Base-by-base conservation (phyloP, 1,139 yeast species). In the Suhomyces bolitotheri region DNA sequence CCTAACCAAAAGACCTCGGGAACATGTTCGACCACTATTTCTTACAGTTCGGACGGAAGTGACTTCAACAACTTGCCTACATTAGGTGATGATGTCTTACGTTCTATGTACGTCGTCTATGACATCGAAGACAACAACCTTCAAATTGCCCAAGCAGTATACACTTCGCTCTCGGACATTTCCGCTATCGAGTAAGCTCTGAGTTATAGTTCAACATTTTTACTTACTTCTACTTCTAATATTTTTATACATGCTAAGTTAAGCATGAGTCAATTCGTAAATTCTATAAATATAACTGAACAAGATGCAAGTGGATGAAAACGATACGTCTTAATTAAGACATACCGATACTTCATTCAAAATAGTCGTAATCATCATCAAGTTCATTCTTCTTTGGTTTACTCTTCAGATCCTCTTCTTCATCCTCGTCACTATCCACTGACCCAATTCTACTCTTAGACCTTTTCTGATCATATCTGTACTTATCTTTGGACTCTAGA, bases 401-500 rank as follows among this genome's bases (percentile, higher is more conserved):
- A 6, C 15, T 7, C 16, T 21, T 21, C 6, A 16, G 17, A 27
- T 20, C 23, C 5, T n/a, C 31, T 7, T 21, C 25, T 4, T 33
- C 38, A 4, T 25, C 33, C 9, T 39, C 42, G n/a, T 35, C 39
- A 15, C 31, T 29, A 7, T 38, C 43, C 15, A 19, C 24, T 6
- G 25, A 26, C 6, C 30, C 33, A 7, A 23, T 36, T 19, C 24
- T 22, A 5, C 22, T 25, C 7, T 24, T 27, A 4, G 21, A n/a
- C 9, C 17, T 22, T 10, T 26, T 29, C 11, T 16, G 25, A 13
- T 37, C 38, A 16, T 37, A 37, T 10, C 41, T 17, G 19, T 56
- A 56, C 41, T 55, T 56, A 24, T 68, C 75, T 31, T 51, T 54
- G 11, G 68, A 63, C 41, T 71, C 76, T 12, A 55, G 42, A 32